These are phyloP conservation scores for Puccinia coronata DNA, from an alignment of 1,284 basidiomycete species.

Conservation along the genomic window DNA sequence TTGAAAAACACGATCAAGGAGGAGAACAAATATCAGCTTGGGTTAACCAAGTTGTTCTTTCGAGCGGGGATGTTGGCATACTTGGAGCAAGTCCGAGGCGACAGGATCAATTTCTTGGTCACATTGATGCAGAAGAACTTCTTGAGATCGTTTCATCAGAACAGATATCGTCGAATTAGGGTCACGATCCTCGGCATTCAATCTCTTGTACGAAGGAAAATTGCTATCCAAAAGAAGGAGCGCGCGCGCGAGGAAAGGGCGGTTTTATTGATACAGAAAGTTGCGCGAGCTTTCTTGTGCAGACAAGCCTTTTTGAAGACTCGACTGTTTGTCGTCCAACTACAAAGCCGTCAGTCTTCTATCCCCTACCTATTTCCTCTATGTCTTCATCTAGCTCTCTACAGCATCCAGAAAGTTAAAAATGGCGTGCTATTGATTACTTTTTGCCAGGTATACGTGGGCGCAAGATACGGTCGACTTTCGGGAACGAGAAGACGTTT, in stretches of 20 bases:
- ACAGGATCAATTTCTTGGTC: constrained; percentile 83
- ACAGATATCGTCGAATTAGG: constrained; percentile 74
- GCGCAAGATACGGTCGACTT: constrained; percentile 70
- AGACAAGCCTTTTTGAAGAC: constrained; percentile 71
- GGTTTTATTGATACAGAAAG: constrained; percentile 75
- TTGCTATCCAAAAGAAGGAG: constrained; percentile 73
- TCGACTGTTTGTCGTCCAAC: constrained; percentile 68
- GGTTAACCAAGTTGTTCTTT: constrained; percentile 98
- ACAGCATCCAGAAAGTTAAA: background rate
- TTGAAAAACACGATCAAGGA: constrained; percentile 84
- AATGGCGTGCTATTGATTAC: background rate
- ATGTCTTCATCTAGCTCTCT: constrained; percentile 21
- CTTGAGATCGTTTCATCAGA: constrained; percentile 77
- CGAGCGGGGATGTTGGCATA: constrained; percentile 98
- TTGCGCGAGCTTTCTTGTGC: constrained; percentile 72
- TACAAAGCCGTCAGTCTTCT: constrained; percentile 78
- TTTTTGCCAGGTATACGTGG: constrained; percentile 73
- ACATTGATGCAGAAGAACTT: constrained; percentile 98
- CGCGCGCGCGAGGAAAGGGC: constrained; percentile 72
- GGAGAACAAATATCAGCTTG: constrained; percentile 93
- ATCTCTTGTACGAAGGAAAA: constrained; percentile 85
- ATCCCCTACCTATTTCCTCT: background rate
- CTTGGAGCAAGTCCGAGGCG: constrained; percentile 84
- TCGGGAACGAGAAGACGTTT: constrained; percentile 66
- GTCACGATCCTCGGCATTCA: constrained; percentile 80